These are phyloP conservation scores for Pythium phragmitis DNA, from an alignment of 352 stramenopile species.

Conservation along the genomic window DNA sequence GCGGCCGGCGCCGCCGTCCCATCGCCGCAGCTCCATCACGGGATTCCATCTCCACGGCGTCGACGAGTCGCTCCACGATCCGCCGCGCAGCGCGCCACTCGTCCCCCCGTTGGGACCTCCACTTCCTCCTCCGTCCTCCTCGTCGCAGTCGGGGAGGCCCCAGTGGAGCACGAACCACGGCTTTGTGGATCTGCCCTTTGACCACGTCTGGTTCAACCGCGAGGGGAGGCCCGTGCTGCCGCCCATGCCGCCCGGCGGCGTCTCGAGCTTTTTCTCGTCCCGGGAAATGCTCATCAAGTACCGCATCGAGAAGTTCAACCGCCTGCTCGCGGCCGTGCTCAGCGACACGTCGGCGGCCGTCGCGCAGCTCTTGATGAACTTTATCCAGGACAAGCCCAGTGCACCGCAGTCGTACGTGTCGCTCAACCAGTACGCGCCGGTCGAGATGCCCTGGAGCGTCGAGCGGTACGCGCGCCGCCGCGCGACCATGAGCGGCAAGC, in stretches of 20 bases:
- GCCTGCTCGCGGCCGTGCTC: conserved; percentile 65
- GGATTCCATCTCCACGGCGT: conserved; percentile 26
- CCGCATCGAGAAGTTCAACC: conserved; percentile 70
- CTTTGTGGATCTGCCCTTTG: conserved; percentile 43
- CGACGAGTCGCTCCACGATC: conserved; percentile 25
- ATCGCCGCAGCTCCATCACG: conserved; percentile 31
- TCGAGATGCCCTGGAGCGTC: conserved; percentile 67
- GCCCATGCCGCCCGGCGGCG: conserved; percentile 47
- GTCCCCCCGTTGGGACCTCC: not conserved
- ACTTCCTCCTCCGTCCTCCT: conserved; percentile 9
- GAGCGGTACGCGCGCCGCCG: conserved; percentile 60
- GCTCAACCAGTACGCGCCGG: conserved; percentile 68
- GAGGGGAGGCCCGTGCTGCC: conserved; percentile 52
- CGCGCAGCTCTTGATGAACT: conserved; percentile 63
- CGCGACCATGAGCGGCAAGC: conserved; percentile 59
- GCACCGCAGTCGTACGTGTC: conserved; percentile 62
- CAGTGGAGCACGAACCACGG: conserved; percentile 42
- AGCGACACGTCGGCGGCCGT: conserved; percentile 60
- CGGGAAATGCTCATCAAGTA: conserved; percentile 59
- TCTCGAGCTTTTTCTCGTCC: conserved; percentile 60
- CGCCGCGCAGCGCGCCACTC: not conserved
- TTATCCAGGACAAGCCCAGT: conserved; percentile 77
- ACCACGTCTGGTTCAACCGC: conserved; percentile 53
- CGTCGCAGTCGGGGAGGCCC: conserved; percentile 4
- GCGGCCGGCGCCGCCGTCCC: conserved; percentile 13